Evolutionary conservation across 1,284 basidiomycete species (phyloP), one percentile per base, ranked within the genome.

Genomic region (Microbotryum saponariae): DNA sequence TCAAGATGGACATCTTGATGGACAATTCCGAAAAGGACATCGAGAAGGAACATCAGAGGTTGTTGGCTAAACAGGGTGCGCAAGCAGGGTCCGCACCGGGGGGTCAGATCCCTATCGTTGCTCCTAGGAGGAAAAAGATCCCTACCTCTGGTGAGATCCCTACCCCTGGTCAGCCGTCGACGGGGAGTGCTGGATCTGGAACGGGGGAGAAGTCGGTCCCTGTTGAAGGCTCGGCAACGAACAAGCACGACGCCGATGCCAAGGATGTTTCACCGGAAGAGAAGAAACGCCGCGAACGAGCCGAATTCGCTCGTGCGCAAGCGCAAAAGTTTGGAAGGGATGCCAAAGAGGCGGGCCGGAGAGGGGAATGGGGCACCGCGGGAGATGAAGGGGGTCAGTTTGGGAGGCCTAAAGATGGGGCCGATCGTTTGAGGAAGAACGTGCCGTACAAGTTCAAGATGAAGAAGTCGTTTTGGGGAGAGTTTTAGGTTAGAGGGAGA

Each of bases 361-460:
- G 64, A n/a, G 68, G 58, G 16, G 63, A 60, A 46, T 68, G 63
- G 69, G 64, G 68, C 6, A 58, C 37, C 14, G 54, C 56, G 21
- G 62, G 55, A 18, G 37, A 18, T 12, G 37, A 42, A 18, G 59
- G 59, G 21, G 51, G 37, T 25, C 48, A 52, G 14, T 73, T 73
- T 45, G 65, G 59, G 29, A 59, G 66, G 49, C 71, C 71, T 18
- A 70, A 70, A 56, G 71, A 73, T 37, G 60, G 58, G 52, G 65
- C 70, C 18, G 71, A 73, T 52, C 58, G 64, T 21, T 31, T 73
- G 45, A 47, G 71, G 51, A 63, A 63, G 33, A 65, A 62, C 46
- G 61, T 73, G 10, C 71, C 71, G 16, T 73, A 69, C 63, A 73
- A 73, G 62, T 69, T 50, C 60, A 63, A 61, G 59, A 47, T 68